phyloP scores from a whole-genome alignment of 176 grass and related monocot species.

The Stipa capillata region DNA sequence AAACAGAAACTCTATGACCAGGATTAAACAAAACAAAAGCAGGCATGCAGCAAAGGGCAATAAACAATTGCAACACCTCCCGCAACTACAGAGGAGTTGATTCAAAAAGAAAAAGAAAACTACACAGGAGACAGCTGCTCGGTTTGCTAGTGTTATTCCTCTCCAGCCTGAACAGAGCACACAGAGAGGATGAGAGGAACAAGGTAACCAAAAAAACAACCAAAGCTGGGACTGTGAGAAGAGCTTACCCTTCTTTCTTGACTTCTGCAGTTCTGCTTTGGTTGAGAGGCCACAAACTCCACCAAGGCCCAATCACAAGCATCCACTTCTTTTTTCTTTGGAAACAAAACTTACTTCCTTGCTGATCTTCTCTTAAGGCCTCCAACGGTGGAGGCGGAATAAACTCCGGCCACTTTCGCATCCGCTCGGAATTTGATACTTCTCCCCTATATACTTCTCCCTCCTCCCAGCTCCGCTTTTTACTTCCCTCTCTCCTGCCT shows the following conservation, averaged over 20 bases:
- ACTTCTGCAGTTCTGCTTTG: neutral
- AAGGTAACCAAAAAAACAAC: neutral
- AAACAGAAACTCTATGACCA: neutral
- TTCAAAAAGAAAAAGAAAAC: no score
- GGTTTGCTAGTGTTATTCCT: neutral
- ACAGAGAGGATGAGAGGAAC: neutral
- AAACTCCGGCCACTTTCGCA: slow-evolving; percentile 34
- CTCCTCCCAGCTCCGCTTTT: slow-evolving; percentile 7
- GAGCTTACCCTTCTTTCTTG: neutral
- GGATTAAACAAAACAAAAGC: slow-evolving; percentile 5
- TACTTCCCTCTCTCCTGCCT: neutral
- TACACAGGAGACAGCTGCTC: neutral
- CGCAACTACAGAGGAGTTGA: no score
- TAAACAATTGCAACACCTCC: slow-evolving; percentile 4
- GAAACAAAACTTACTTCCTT: no score
- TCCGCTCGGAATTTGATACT: slow-evolving; percentile 19
- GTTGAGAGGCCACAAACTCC: slow-evolving; percentile 53
- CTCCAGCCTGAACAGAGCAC: neutral
- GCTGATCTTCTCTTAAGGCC: slow-evolving; percentile 10
- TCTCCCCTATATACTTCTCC: slow-evolving; percentile 33
- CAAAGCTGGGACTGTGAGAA: no score
- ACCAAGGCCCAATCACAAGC: slow-evolving; percentile 41
- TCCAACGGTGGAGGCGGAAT: slow-evolving; percentile 55
- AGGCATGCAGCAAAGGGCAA: neutral
- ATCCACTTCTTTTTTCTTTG: slow-evolving; percentile 32